phyloP scores from a whole-genome alignment of 164 flowering plant species.

The Santalum album region DNA sequence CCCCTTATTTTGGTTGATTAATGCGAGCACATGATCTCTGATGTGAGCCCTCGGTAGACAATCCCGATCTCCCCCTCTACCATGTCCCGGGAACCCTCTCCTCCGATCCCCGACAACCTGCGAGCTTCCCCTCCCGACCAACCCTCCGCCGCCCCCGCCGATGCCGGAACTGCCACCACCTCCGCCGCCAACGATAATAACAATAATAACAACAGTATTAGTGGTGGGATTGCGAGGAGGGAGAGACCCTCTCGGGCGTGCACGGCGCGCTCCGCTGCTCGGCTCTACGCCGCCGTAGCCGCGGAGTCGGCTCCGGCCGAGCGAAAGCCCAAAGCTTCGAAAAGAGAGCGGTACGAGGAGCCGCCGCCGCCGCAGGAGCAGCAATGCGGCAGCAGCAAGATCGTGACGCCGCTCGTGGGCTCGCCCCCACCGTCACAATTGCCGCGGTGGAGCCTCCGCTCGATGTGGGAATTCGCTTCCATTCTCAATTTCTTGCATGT shows the following conservation, averaged over 20 bases:
- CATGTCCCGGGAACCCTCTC: conserved; percentile 26
- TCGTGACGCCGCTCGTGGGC: conserved; percentile 59
- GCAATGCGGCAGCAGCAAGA: conserved; percentile 41
- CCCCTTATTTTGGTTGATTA: not conserved
- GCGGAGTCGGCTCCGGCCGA: conserved; percentile 25
- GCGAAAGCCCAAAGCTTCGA: conserved; percentile 21
- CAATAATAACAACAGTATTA: too few relatives aligned
- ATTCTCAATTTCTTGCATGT: conserved; percentile 87
- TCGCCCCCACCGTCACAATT: conserved; percentile 52
- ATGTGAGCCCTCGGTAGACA: conserved; percentile 19
- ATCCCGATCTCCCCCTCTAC: not conserved
- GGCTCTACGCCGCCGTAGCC: conserved; percentile 31
- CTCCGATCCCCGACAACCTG: conserved; percentile 17
- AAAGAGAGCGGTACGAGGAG: conserved; percentile 26
- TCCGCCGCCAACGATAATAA: not conserved
- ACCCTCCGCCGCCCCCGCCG: not conserved
- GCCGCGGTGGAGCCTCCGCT: conserved; percentile 73
- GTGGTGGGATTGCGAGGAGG: conserved; percentile 19
- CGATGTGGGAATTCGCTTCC: conserved; percentile 95
- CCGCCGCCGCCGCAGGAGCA: not conserved
- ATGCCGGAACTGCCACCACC: not conserved
- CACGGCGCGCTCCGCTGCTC: conserved; percentile 57
- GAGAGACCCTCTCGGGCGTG: conserved; percentile 85
- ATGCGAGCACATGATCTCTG: conserved; percentile 20
- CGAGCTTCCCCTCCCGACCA: conserved; percentile 12